Evolutionary conservation across 179 eudicot species (phyloP).

Genomic region (Corrigiola litoralis): DNA sequence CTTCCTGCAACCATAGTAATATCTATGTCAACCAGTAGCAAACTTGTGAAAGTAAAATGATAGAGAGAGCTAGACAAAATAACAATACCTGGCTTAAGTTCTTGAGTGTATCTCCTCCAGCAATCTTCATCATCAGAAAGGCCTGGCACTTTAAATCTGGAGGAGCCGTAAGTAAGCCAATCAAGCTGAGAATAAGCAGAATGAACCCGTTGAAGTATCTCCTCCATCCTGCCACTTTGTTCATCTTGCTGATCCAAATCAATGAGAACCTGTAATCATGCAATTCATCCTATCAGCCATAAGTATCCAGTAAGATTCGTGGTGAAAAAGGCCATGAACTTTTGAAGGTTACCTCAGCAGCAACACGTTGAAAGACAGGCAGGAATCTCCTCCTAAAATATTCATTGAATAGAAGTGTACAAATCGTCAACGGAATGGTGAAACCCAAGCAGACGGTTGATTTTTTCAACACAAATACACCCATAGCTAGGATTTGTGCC

Average conservation of each 20-base stretch:
- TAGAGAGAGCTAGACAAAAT: neutral
- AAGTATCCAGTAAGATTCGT: neutral
- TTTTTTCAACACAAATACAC: slow-evolving; percentile 56
- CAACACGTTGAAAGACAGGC: slow-evolving; percentile 42
- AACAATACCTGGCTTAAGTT: slow-evolving; percentile 30
- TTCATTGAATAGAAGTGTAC: slow-evolving; percentile 67
- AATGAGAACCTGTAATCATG: slow-evolving; percentile 54
- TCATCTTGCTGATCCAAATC: slow-evolving; percentile 84
- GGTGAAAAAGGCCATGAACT: too few relatives aligned
- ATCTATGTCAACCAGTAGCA: neutral
- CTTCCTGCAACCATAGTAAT: slow-evolving; percentile 20
- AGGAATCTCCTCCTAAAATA: slow-evolving; percentile 76
- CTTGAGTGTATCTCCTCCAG: slow-evolving; percentile 27
- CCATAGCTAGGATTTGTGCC: slow-evolving; percentile 59
- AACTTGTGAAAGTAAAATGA: neutral
- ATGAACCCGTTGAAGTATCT: slow-evolving; percentile 42
- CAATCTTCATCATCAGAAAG: slow-evolving; percentile 24
- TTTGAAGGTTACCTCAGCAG: slow-evolving; percentile 57
- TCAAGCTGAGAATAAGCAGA: slow-evolving; percentile 58
- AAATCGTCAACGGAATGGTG: slow-evolving; percentile 44
- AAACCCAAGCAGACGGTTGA: slow-evolving; percentile 51
- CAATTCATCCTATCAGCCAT: neutral
- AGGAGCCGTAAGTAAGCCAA: slow-evolving; percentile 24
- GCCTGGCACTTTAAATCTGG: slow-evolving; percentile 12
- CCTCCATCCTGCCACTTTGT: slow-evolving; percentile 46